Conservation (phyloP, 495 filamentous ascomycete genomes). For the Durotheca rogersii region DNA sequence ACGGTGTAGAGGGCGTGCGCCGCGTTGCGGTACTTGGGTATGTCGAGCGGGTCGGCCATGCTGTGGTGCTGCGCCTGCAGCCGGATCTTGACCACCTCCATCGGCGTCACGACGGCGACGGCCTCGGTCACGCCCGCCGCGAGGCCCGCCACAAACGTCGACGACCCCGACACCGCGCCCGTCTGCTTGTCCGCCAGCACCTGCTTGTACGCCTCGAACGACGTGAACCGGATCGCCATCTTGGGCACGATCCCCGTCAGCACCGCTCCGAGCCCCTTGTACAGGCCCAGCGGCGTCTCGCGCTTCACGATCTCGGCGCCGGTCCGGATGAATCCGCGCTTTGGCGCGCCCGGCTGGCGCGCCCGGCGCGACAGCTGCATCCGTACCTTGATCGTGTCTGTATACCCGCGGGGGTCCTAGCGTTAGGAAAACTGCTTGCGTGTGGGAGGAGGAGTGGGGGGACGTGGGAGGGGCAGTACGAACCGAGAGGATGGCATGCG, state of each 20-base stretch:
- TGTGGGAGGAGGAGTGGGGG: constrained; percentile 7
- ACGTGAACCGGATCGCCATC: constrained; percentile 99
- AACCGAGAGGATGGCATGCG: constrained; percentile 92
- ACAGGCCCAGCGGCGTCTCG: constrained; percentile 89
- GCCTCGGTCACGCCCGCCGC: constrained; percentile 94
- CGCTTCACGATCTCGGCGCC: constrained; percentile 82
- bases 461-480: constrained; percentile 23
- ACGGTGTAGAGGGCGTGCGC: constrained; percentile 94
- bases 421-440: constrained; percentile 14
- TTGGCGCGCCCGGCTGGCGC: constrained; percentile 74
- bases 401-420: no score
- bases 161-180: constrained; percentile 66
- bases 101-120: constrained; percentile 91
- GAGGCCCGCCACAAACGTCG: constrained; percentile 88
- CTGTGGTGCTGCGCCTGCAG: constrained; percentile 95
- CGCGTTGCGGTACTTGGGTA: constrained; percentile 96
- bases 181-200: constrained; percentile 70
- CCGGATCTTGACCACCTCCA: constrained; percentile 98
- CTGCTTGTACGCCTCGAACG: constrained; percentile 93
- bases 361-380: constrained; percentile 96
- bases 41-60: constrained; percentile 86
- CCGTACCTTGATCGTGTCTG: constrained; percentile 98
- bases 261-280: constrained; percentile 96
- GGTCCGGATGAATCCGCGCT: constrained; percentile 84
- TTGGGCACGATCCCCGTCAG: constrained; percentile 97